These are phyloP conservation scores for Calonectria naviculata DNA, from an alignment of 2,329 filamentous ascomycete genomes.

Conservation along the genomic window DNA sequence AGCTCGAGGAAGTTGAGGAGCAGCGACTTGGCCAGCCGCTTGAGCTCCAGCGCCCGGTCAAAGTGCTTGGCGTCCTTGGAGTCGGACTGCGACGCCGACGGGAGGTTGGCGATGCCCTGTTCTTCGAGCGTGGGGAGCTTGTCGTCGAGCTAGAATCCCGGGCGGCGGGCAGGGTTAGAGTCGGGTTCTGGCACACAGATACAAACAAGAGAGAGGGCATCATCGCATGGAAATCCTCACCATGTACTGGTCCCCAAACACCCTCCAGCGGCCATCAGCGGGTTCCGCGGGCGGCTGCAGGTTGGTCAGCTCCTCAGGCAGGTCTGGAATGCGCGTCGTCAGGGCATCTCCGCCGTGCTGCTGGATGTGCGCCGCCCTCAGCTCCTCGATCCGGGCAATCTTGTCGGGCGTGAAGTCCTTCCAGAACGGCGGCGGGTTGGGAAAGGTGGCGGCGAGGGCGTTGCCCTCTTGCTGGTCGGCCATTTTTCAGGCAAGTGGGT, in stretches of 20 bases:
- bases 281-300: constrained; percentile 87
- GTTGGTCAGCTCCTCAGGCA: constrained; percentile 79
- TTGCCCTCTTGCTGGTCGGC: constrained; percentile 63
- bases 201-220: no score
- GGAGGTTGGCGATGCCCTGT: constrained; percentile 76
- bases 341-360: constrained; percentile 41
- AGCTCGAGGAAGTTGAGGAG: constrained; percentile 92
- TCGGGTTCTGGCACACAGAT: background rate
- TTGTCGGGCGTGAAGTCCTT: constrained; percentile 86
- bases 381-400: constrained; percentile 63
- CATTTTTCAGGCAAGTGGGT: constrained; percentile 56
- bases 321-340: constrained; percentile 51
- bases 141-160: constrained; percentile 61
- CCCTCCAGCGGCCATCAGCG: constrained; percentile 74
- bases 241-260: constrained; percentile 77
- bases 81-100: constrained; percentile 49
- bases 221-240: constrained; percentile 42
- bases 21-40: constrained; percentile 84
- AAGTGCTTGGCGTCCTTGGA: constrained; percentile 66
- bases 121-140: constrained; percentile 75
- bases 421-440: constrained; percentile 91
- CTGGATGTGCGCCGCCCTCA: constrained; percentile 54
- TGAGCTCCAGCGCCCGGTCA: constrained; percentile 75
- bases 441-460: constrained; percentile 75
- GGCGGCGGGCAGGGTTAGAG: background rate